These are phyloP conservation scores for Venturia asperata DNA, from an alignment of 2,329 filamentous ascomycete species.

Conservation along the genomic window DNA sequence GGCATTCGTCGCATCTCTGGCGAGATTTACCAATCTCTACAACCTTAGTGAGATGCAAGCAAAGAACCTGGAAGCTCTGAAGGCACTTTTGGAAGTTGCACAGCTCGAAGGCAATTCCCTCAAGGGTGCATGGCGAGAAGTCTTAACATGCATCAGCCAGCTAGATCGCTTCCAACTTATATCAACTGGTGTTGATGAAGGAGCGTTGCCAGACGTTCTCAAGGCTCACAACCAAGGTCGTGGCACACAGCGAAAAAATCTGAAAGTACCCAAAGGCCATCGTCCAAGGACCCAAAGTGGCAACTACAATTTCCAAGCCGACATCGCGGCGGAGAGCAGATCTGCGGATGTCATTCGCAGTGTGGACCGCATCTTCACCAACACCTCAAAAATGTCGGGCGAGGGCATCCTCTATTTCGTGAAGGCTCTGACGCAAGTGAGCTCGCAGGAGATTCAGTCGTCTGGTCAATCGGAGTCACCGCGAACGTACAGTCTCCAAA, in stretches of 20 bases:
- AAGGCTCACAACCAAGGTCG: conserved; percentile 48
- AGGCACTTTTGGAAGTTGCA: conserved; percentile 83
- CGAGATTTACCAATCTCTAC: conserved; percentile 91
- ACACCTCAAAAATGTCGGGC: conserved; percentile 85
- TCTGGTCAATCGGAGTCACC: conserved; percentile 94
- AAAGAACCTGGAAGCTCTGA: conserved; percentile 93
- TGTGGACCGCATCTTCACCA: conserved; percentile 94
- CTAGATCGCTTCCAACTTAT: conserved; percentile 92
- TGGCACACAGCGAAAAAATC: conserved; percentile 40
- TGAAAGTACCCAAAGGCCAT: conserved; percentile 51
- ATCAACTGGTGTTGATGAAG: conserved; percentile 89
- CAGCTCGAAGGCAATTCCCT: conserved; percentile 87
- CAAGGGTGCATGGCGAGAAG: conserved; percentile 88
- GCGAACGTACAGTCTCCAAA: conserved; percentile 93
- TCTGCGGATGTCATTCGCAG: conserved; percentile 89
- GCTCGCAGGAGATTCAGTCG: conserved; percentile 98
- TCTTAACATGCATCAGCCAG: conserved; percentile 91
- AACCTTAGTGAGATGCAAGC: conserved; percentile 92
- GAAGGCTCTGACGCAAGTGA: conserved; percentile 84
- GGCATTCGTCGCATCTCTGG: conserved; percentile 87
- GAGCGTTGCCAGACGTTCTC: conserved; percentile 78
- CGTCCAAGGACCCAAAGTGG: conserved; percentile 40
- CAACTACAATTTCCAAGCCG: conserved; percentile 54
- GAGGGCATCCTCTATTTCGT: conserved; percentile 96
- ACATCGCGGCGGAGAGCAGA: conserved; percentile 85